A percentile compares a stretch with the other conserved stretches of the same genome.
Conservation (phyloP, 257 asterid species). For the Solanum clarkiae region DNA sequence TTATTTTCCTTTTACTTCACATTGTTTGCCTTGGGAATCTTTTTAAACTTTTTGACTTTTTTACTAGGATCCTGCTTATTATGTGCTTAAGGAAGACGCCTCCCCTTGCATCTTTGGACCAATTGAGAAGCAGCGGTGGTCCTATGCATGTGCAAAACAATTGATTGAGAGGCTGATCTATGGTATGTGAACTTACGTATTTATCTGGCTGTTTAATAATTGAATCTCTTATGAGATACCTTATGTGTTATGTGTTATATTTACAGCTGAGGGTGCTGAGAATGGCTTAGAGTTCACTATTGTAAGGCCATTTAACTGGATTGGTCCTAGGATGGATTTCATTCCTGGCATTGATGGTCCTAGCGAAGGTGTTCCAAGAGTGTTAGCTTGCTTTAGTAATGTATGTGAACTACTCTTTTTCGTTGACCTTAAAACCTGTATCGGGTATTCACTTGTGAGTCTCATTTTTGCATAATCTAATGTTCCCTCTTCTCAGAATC, state of each 20-base stretch:
- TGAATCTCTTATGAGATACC: background rate
- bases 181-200: conserved; percentile 37
- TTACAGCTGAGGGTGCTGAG: conserved; percentile 96
- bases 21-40: background rate
- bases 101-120: conserved; percentile 97
- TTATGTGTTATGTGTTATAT: background rate
- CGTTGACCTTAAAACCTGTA: background rate
- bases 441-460: background rate
- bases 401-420: conserved; percentile 20
- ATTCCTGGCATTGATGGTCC: conserved; percentile 98
- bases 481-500: conserved; percentile 40
- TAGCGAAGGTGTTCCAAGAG: conserved; percentile 95
- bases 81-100: conserved; percentile 61
- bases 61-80: conserved; percentile 69
- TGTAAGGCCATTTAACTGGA: conserved; percentile 98
- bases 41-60: conserved; percentile 6
- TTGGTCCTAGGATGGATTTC: conserved; percentile 98
- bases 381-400: conserved; percentile 94
- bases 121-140: conserved; percentile 97
- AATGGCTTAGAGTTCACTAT: conserved; percentile 87
- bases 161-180: conserved; percentile 84
- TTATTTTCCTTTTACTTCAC: background rate
- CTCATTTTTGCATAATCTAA: background rate
- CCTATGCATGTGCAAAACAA: conserved; percentile 94
- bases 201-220: background rate